Conservation (phyloP, 1,284 basidiomycete species). For the Pulchroboletus neoregius region DNA sequence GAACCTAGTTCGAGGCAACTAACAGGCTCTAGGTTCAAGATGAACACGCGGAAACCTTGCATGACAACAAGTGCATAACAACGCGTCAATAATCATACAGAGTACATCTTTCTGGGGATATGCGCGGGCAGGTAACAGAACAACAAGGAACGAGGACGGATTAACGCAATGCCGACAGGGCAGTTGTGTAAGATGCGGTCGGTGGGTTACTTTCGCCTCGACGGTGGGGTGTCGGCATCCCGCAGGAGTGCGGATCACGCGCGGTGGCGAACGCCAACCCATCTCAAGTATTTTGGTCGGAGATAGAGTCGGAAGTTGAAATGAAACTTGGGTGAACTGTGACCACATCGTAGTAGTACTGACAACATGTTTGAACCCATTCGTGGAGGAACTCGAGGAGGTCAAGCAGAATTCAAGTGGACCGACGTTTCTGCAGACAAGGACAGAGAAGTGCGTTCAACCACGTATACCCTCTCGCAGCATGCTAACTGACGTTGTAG, state of each 20-base stretch:
- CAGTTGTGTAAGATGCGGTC: neutral
- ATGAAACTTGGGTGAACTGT: neutral
- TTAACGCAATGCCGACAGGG: slow-evolving; percentile 7
- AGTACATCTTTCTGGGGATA: neutral
- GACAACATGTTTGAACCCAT: slow-evolving; percentile 73
- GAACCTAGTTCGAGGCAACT: neutral
- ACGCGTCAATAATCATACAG: neutral
- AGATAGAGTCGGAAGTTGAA: slow-evolving; percentile 12
- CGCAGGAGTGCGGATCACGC: slow-evolving; percentile 23
- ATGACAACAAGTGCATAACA: neutral
- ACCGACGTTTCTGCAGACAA: slow-evolving; percentile 86
- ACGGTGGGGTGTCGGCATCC: slow-evolving; percentile 25
- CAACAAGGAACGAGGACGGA: neutral
- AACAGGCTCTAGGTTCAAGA: neutral
- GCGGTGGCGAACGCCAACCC: neutral
- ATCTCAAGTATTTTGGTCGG: slow-evolving; percentile 11
- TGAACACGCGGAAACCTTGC: neutral
- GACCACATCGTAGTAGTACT: neutral
- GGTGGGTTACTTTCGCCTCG: no score
- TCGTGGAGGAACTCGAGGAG: slow-evolving; percentile 81
- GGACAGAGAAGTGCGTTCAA: slow-evolving; percentile 70
- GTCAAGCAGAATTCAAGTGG: slow-evolving; percentile 92
- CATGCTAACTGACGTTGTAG: slow-evolving; percentile 36
- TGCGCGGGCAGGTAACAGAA: no score
- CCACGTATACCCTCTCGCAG: neutral